Base-by-base conservation (phyloP, 2,329 filamentous ascomycete species). In the Epichloe scottii region DNA sequence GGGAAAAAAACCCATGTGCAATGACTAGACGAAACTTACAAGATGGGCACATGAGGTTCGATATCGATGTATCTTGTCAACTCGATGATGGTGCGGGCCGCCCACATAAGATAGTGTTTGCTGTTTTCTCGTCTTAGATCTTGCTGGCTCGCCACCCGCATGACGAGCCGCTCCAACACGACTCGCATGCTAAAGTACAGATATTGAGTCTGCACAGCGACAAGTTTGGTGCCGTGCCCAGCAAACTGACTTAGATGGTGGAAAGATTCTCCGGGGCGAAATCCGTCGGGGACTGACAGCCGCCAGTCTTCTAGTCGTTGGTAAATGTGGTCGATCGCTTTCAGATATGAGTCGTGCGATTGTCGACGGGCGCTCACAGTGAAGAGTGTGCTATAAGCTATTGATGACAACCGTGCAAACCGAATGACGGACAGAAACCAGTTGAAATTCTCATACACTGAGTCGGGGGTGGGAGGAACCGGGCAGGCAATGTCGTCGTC, bases 401-500 rank as follows among this genome's bases (percentile, higher is more conserved):
- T 58, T 1, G 68, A 68, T 0, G 64, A 48, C 1, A 70, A 51
- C 4, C 68, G 56, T 23, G 55, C 54, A 34, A 67, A 59, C 4
- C 63, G 59, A 19, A 63, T 58, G 19, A 60, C 60, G 3, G 60
- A 53, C 1, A 66, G 46, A 30, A 70, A 64, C 63, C 64, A 70
- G 54, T 70, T 61, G 46, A 63, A 67, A 5, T 55, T 58, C 17
- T 58, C 60, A 42, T 68, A 59, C 5, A 57, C 33, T 4, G 66
- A 58, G 35, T 67, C 64, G 1, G 65, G 65, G 14, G 58, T 53
- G 12, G 55, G 43, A 4, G 67, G 67, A 17, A 71, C 60, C 0
- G 62, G 59, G 45, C 60, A 66, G 12, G 64, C 63, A 47, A 71
- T 66, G 45, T 71, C 68, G 5, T 58, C 60, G 51, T 69, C 68